Percentiles rank a stretch among this genome's conserved stretches.
Evolutionary conservation across 208 protist species (phyloP).

Genomic region (Leishmania braziliensis): DNA sequence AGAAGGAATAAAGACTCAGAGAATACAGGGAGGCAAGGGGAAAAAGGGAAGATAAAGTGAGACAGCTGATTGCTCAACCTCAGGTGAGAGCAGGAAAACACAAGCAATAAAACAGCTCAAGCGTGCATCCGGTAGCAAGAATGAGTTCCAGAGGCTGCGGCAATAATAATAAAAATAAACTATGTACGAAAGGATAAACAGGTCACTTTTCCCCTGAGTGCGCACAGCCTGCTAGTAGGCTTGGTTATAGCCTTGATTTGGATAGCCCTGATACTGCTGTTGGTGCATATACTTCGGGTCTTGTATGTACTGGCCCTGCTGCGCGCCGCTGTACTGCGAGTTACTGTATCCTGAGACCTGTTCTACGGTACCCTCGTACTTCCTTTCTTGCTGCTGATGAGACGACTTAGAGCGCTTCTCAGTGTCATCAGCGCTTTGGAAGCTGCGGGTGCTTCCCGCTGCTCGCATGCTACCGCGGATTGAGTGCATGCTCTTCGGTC

Average conservation of each 20-base stretch:
- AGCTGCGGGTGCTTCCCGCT: neutral
- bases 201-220: neutral
- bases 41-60: neutral
- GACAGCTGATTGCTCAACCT: neutral
- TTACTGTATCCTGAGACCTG: neutral
- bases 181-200: slow-evolving; percentile 10
- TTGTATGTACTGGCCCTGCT: neutral
- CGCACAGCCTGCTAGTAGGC: neutral
- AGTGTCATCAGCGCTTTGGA: neutral
- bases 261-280: slow-evolving; percentile 25
- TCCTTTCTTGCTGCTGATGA: neutral
- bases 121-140: neutral
- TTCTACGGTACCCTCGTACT: neutral
- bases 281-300: neutral
- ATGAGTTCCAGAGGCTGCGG: neutral
- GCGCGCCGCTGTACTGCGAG: neutral
- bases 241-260: slow-evolving; percentile 16
- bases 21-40: neutral
- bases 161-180: neutral
- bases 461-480: slow-evolving; percentile 47
- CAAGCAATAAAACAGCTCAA: neutral
- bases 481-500: slow-evolving; percentile 51
- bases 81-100: neutral
- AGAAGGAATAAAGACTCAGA: slow-evolving; percentile 4
- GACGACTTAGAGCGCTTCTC: neutral